Evolutionary conservation across 2,329 filamentous ascomycete species (phyloP).

Genomic region (Hymenoscyphus fraxineus): DNA sequence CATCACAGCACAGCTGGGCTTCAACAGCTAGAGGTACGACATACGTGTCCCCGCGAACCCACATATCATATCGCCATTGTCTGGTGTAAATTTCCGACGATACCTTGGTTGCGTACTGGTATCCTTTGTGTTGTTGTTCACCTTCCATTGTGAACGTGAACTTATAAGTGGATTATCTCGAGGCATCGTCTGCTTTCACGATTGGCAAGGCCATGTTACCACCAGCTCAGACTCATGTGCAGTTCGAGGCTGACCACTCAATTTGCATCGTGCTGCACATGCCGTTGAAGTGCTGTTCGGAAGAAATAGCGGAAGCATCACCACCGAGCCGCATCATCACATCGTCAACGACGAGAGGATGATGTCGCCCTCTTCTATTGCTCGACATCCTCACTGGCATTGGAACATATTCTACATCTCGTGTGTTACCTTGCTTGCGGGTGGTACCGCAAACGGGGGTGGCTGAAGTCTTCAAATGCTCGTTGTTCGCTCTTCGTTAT

Average conservation of each 20-base stretch:
- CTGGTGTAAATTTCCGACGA: not conserved
- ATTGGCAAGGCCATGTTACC: not conserved
- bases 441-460: not conserved
- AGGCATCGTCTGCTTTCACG: not conserved
- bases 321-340: not conserved
- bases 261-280: not conserved
- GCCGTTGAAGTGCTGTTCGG: not conserved
- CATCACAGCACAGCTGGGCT: not conserved
- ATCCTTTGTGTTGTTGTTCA: not conserved
- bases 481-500: not conserved
- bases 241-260: not conserved
- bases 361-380: not conserved
- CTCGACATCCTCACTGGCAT: not conserved
- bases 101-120: not conserved
- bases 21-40: not conserved
- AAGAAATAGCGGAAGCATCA: not conserved
- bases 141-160: not conserved
- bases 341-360: not conserved
- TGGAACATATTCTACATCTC: not conserved
- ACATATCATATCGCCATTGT: not conserved
- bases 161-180: not conserved
- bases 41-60: not conserved
- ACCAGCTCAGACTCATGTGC: not conserved
- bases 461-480: not conserved
- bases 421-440: not conserved